Evolutionary conservation across 2,329 filamentous ascomycete genomes (phyloP), one percentile per base, ranked within the genome.

Genomic region (Aspergillus texensis): DNA sequence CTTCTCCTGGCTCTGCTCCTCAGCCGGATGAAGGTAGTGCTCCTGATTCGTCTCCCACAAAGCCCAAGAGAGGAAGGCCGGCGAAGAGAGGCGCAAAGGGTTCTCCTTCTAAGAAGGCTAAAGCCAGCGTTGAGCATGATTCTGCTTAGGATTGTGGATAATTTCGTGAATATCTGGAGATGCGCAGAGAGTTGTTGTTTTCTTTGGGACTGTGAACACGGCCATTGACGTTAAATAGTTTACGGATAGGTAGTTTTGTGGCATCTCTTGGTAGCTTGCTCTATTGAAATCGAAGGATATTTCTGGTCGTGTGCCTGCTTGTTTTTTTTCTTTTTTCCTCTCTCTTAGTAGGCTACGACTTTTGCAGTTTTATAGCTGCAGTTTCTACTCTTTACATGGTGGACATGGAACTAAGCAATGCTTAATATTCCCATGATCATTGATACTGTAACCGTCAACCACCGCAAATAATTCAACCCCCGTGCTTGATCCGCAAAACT

Each of bases 31-130:
- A 60, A 52, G 48, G 46, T 5, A 21, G 19, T 36, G n/a, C 53
- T 21, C 26, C 48, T 19, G 6, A 36, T 14, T 19, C 53, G 26
- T 50, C 54, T 12, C 62, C 64, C 9, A 57, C 48, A 24, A 62
- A 64, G 41, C 36, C 56, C 11, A 66, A 61, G 56, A 60, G 60
- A 43, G 60, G 61, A 1, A 57, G 62, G 12, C 34, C 57, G 1
- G 56, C 21, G 3, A 54, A 36, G 32, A 32, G 30, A 1, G 57
- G 46, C 3, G 24, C 24, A 6, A 67, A 62, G 19, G 52, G 30
- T 1, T 6, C 41, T 4, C 41, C 30, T 32, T 14, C 41, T 14
- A 61, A 65, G 58, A 61, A 50, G 19, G n/a, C 19, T 4, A 58
- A 62, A 30, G 48, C 11, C n/a, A 30, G 41, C 14, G 39, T 41